Evolutionary conservation across 176 grass and related monocot species (phyloP).

Genomic region (Saccharum spontaneum): DNA sequence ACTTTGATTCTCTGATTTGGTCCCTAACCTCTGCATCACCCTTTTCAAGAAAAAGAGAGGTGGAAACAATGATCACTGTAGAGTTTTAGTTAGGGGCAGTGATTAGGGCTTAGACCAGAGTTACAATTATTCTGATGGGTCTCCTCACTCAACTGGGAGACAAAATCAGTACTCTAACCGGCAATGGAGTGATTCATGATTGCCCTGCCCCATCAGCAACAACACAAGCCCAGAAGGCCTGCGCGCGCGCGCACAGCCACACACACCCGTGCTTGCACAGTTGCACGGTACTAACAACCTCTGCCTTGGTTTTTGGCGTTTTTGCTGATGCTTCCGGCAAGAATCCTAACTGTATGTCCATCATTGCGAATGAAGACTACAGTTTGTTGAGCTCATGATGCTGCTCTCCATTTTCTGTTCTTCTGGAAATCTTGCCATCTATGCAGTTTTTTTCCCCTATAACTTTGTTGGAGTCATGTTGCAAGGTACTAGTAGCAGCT

Average conservation of each 20-base stretch:
- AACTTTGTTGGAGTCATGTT: neutral
- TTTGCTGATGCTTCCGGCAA: conserved; percentile 7
- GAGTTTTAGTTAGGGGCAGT: neutral
- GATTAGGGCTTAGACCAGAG: neutral
- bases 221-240: neutral
- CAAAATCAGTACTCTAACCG: conserved; percentile 14
- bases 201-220: conserved; percentile 7
- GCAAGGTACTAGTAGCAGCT: neutral
- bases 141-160: neutral
- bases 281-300: neutral
- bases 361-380: conserved; percentile 24
- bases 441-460: neutral
- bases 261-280: conserved; percentile 19
- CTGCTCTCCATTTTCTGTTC: neutral
- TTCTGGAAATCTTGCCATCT: neutral
- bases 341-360: conserved; percentile 20
- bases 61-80: neutral
- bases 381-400: conserved; percentile 19
- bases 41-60: neutral
- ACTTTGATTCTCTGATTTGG: neutral
- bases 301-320: neutral
- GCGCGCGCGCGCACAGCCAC: neutral
- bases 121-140: conserved; percentile 1
- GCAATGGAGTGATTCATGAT: conserved; percentile 24
- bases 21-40: neutral